Evolutionary conservation across 1,139 yeast genomes (phyloP), one percentile per base, ranked within the genome.

Genomic region (Saccharomyces pastorianus): DNA sequence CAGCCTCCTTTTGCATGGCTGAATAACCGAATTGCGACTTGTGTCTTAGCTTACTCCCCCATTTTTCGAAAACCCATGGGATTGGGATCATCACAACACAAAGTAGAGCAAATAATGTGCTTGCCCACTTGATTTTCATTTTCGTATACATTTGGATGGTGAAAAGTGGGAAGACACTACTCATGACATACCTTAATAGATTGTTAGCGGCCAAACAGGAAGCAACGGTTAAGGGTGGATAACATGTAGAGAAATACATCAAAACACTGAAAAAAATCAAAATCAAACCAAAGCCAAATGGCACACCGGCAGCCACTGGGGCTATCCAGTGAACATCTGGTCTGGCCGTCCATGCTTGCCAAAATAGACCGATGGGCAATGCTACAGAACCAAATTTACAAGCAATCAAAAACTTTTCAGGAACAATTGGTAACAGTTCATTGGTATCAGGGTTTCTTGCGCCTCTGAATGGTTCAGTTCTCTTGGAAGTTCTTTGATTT

Each of bases 161-260:
- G 65, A 87, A 87, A 55, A 85, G 73, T 52, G 93, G 93, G 75
- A 85, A 85, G 2, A 86, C 87, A 44, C 85, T 71, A 50, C 77
- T 65, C 66, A 71, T 63, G 65, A 79, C 58, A 64, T 85, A 86
- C 70, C 93, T 79, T 57, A 83, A 71, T 61, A 87, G 73, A 65
- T 85, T 86, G 70, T 86, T 87, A 3, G 95, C 95, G 47, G 93
- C 93, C 56, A 86, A 68, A 1, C 91, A 88, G 25, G 89, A 83
- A 0, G 95, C 93, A 44, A 85, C 84, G 41, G 79, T 77, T 49
- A 80, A 68, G 52, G 95, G 88, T 28, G 95, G 95, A 70, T 83
- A 88, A 4, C 88, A 71, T 76, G 83, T 76, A 44, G 88, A 78
- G 67, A 88, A 83, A 68, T 88, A 88, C 55, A 83, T 77, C 65